A percentile compares a stretch with the other conserved stretches of the same genome.
These are phyloP conservation scores for Dothidotthia symphoricarpi DNA, from an alignment of 2,329 filamentous ascomycete species.

Conservation along the genomic window DNA sequence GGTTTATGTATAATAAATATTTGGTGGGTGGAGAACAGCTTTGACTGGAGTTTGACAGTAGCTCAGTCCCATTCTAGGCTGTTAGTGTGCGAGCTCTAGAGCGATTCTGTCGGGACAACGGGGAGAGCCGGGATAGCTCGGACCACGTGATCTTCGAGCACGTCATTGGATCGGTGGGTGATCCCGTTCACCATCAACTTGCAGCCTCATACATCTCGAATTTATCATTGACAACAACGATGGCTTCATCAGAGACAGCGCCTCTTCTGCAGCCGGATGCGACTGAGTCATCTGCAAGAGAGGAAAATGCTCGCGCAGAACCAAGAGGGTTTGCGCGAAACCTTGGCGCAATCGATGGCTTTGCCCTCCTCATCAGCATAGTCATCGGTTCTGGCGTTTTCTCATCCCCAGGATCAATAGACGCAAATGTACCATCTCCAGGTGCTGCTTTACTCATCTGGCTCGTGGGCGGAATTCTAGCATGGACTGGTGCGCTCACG, in stretches of 20 bases:
- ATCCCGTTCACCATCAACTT: no score
- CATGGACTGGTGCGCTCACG: conserved; percentile 63
- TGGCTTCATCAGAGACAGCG: conserved; percentile 25
- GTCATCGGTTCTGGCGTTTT: conserved; percentile 66
- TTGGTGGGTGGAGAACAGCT: no score
- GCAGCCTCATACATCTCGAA: no score
- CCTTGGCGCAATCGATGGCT: conserved; percentile 41
- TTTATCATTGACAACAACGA: conserved; percentile 6
- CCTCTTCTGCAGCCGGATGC: conserved; percentile 20
- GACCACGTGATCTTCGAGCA: no score
- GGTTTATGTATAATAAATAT: no score
- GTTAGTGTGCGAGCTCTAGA: no score
- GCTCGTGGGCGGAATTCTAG: conserved; percentile 61
- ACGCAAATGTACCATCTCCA: conserved; percentile 63
- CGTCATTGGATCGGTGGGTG: no score
- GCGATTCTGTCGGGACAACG: no score
- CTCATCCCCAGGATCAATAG: conserved; percentile 62
- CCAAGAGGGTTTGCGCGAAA: conserved; percentile 33
- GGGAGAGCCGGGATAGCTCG: no score
- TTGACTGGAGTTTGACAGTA: no score
- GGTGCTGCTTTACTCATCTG: conserved; percentile 59
- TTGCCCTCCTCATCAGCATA: conserved; percentile 63
- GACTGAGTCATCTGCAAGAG: conserved; percentile 10
- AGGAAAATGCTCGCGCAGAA: conserved; percentile 9
- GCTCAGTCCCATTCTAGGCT: no score